phyloP scores from a whole-genome alignment of 228 moss, liverwort and hornwort species.

The Sphagnum magellanicum region DNA sequence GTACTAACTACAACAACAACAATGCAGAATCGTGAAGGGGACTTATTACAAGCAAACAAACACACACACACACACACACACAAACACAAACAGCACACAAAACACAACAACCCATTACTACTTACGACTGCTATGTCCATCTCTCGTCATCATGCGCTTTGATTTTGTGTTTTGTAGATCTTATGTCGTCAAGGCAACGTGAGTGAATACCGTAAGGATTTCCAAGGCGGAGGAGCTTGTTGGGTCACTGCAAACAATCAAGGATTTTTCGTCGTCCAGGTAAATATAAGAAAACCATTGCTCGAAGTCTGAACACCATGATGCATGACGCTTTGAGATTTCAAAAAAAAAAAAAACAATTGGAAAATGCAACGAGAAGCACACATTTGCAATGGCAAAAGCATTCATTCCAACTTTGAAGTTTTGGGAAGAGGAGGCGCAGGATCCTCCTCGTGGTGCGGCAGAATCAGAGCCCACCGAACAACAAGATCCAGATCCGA shows the following conservation, averaged over 20 bases:
- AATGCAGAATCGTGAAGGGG: background rate
- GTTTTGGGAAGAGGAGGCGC: too few relatives aligned
- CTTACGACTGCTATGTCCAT: too few relatives aligned
- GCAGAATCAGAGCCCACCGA: too few relatives aligned
- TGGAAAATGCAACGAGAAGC: too few relatives aligned
- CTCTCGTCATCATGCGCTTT: too few relatives aligned
- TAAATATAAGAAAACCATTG: constrained; percentile 6
- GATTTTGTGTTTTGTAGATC: constrained; percentile 26
- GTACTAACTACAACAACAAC: constrained; percentile 9
- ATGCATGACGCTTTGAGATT: background rate
- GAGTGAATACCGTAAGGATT: constrained; percentile 33
- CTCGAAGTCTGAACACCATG: background rate
- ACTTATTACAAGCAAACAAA: too few relatives aligned
- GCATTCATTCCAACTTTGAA: too few relatives aligned
- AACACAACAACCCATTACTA: background rate
- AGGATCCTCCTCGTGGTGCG: background rate
- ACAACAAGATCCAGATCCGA: too few relatives aligned
- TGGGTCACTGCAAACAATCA: constrained; percentile 74
- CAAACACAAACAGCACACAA: background rate
- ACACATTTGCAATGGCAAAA: too few relatives aligned
- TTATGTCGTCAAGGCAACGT: constrained; percentile 68
- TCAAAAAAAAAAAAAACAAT: too few relatives aligned
- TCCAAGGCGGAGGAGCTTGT: constrained; percentile 13
- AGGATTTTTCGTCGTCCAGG: constrained; percentile 55
- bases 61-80: too few relatives aligned